Evolutionary conservation across 768 basidiomycete genomes (phyloP).

Genomic region (Psilocybe subaeruginosa): DNA sequence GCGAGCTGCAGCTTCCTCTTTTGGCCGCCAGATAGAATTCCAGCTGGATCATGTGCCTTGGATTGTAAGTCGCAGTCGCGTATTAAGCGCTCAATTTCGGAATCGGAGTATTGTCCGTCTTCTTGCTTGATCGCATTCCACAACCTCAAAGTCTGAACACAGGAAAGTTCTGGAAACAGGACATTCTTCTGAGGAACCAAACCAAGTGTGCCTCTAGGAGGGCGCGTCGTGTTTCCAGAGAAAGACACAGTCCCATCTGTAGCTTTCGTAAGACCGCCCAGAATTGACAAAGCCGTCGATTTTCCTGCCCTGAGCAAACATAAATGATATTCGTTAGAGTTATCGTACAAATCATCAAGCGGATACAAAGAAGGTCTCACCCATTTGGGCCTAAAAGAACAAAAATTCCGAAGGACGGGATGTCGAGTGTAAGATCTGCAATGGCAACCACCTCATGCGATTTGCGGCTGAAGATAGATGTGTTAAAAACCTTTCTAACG

Average conservation of each 20-base stretch:
- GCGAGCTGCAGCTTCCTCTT: conserved; percentile 84
- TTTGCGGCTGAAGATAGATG: conserved; percentile 51
- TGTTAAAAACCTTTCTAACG: conserved; percentile 59
- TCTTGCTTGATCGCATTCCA: conserved; percentile 75
- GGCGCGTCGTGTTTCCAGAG: conserved; percentile 54
- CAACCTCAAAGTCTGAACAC: conserved; percentile 70
- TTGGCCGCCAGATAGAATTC: conserved; percentile 76
- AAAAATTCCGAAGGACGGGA: conserved; percentile 74
- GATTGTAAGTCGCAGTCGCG: conserved; percentile 72
- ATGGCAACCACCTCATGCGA: conserved; percentile 58
- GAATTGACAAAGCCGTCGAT: conserved; percentile 69
- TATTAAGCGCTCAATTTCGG: conserved; percentile 65
- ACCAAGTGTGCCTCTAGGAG: conserved; percentile 68
- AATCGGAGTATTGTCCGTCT: conserved; percentile 40
- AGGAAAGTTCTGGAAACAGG: conserved; percentile 74
- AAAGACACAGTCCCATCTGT: conserved; percentile 62
- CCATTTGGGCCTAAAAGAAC: conserved; percentile 78
- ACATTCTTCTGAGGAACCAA: conserved; percentile 88
- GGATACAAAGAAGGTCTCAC: conserved; percentile 28
- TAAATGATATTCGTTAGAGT: background rate
- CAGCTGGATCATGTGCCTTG: conserved; percentile 69
- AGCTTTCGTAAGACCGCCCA: conserved; percentile 64
- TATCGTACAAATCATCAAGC: background rate
- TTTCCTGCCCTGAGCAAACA: conserved; percentile 64
- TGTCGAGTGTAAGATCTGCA: conserved; percentile 63